phyloP scores from a whole-genome alignment of 306 rosid species.

The Sicyos edulis region DNA sequence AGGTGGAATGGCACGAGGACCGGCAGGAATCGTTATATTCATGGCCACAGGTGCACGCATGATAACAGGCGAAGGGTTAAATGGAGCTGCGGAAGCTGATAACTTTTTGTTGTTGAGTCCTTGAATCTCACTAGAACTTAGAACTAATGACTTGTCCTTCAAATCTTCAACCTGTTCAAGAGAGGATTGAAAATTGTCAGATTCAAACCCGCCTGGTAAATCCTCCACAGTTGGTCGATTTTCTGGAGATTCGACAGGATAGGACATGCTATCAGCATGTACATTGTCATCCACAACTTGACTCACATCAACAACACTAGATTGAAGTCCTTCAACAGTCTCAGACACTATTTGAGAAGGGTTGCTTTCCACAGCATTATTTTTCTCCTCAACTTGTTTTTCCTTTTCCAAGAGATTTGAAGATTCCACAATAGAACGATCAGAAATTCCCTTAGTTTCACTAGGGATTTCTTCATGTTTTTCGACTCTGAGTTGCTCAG shows the following conservation, averaged over 20 bases:
- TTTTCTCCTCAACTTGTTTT: conserved; percentile 35
- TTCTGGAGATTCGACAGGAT: conserved; percentile 35
- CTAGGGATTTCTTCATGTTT: conserved; percentile 37
- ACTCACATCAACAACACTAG: conserved; percentile 35
- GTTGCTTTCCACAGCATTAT: conserved; percentile 38
- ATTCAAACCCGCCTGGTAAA: conserved; percentile 40
- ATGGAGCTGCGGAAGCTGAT: conserved; percentile 96
- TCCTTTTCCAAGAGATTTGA: conserved; percentile 41
- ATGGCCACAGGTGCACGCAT: conserved; percentile 63
- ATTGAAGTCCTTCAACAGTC: conserved; percentile 36
- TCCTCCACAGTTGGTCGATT: conserved; percentile 38
- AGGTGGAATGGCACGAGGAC: conserved; percentile 51
- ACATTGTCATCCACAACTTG: conserved; percentile 35
- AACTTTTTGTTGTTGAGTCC: conserved; percentile 55
- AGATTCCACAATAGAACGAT: conserved; percentile 30
- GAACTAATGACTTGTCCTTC: conserved; percentile 33
- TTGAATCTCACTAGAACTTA: conserved; percentile 39
- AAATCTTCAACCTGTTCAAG: conserved; percentile 47
- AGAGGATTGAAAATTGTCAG: conserved; percentile 35
- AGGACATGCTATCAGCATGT: conserved; percentile 29
- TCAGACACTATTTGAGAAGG: conserved; percentile 27
- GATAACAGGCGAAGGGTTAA: conserved; percentile 70
- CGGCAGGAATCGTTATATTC: conserved; percentile 61
- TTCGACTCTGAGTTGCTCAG: conserved; percentile 31
- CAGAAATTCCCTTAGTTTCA: conserved; percentile 35